Evolutionary conservation across 305 asterid genomes (phyloP).

Genomic region (Fraxinus baroniana): DNA sequence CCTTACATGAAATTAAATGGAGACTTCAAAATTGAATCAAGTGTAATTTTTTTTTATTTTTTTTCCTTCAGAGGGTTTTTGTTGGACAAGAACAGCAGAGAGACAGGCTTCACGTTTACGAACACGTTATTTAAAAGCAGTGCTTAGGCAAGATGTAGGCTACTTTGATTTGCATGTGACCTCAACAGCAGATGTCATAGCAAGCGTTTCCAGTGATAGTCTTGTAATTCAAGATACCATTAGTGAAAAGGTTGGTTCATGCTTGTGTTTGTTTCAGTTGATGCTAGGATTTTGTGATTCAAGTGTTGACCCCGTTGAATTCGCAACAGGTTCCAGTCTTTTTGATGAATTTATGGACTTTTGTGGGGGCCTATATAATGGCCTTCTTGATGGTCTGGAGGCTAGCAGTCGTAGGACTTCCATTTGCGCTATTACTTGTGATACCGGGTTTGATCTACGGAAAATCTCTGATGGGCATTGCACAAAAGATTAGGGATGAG

Average conservation of each 20-base stretch:
- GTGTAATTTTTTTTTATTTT: constrained; percentile 17
- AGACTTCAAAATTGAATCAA: neutral
- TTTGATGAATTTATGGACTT: constrained; percentile 72
- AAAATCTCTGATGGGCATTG: constrained; percentile 66
- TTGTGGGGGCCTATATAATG: constrained; percentile 60
- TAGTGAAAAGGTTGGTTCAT: constrained; percentile 67
- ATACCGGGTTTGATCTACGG: constrained; percentile 93
- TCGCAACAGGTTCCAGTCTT: constrained; percentile 64
- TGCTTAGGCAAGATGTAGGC: constrained; percentile 91
- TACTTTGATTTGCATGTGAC: constrained; percentile 86
- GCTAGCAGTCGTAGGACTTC: constrained; percentile 74
- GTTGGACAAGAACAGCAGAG: constrained; percentile 97
- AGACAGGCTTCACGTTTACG: constrained; percentile 83
- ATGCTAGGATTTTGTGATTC: neutral
- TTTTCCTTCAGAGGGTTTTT: constrained; percentile 68
- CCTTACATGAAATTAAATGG: neutral
- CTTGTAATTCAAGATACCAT: constrained; percentile 83
- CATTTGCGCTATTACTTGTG: constrained; percentile 58
- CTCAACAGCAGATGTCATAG: constrained; percentile 84
- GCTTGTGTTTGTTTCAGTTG: neutral
- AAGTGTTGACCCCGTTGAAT: neutral
- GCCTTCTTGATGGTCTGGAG: constrained; percentile 79
- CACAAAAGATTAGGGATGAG: constrained; percentile 63
- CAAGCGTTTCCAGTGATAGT: constrained; percentile 84
- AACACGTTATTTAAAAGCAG: constrained; percentile 75